These are phyloP conservation scores for Neckera pumila DNA, from an alignment of 225 moss, liverwort and hornwort genomes.

Conservation along the genomic window DNA sequence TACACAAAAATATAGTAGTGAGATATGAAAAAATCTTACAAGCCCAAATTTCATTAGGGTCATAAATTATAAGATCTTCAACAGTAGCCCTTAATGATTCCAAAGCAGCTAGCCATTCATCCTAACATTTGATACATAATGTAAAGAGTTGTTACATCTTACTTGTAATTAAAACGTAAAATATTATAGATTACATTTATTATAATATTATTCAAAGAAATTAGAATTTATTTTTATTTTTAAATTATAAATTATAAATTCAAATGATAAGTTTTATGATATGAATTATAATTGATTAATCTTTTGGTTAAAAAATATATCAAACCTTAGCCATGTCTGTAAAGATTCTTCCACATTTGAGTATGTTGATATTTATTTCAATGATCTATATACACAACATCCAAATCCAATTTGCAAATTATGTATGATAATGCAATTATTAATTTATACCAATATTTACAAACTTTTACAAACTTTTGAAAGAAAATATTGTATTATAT, in stretches of 20 bases:
- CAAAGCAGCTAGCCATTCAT: constrained; percentile 40
- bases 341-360: constrained; percentile 64
- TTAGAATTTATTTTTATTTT: too few species aligned
- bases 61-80: constrained; percentile 71
- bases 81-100: constrained; percentile 59
- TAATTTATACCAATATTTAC: neutral
- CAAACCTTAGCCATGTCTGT: constrained; percentile 50
- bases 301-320: too few species aligned
- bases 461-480: neutral
- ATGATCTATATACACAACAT: constrained; percentile 26
- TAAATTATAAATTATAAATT: neutral
- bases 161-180: neutral
- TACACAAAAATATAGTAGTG: too few species aligned
- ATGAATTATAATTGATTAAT: too few species aligned
- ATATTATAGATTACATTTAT: too few species aligned
- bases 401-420: neutral
- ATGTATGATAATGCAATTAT: neutral
- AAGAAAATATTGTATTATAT: neutral
- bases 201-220: neutral
- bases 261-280: neutral
- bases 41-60: constrained; percentile 49
- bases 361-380: constrained; percentile 55
- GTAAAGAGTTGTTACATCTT: too few species aligned
- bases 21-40: neutral
- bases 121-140: constrained; percentile 1